Evolutionary conservation across 805 yeast genomes (phyloP), one percentile per base, ranked within the genome.

Genomic region (Sungouiozyma intestinalis): DNA sequence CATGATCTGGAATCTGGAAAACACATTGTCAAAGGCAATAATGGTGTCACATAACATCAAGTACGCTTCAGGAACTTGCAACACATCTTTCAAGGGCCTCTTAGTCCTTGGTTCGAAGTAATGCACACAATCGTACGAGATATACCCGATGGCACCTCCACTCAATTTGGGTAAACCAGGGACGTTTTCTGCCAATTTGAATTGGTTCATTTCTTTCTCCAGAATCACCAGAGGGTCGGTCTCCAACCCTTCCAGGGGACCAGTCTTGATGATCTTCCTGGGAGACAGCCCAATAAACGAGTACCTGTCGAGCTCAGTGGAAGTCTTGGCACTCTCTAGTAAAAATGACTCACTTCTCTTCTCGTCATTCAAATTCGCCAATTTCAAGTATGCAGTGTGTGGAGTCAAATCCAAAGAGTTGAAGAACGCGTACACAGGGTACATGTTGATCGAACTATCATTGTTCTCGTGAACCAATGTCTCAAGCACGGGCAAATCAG

Each of bases 121-220:
- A 60, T 86, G 84, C 56, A 92, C 83, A 68, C 99, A 92, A 63
- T 92, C 99, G 56, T 92, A 92, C 1, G 97, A 85, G 36, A 92
- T 79, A 59, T 87, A 92, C 2, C 99, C 99, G 42, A 90, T 74
- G 4, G 97, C 97, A 48, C 99, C 99, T 44, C 99, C 98, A 52
- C 88, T 80, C 44, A 87, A 67, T 48, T 73, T 76, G 13, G 95
- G 85, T 39, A 88, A 67, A 35, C 94, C 94, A 0, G 94, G 94
- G 40, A 85, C 66, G 35, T 62, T 61, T 51, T 75, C 78, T 1
- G 88, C 85, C 55, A 85, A 86, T 42, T 69, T 74, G 54, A 73
- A 75, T 34, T 69, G 62, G 8, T 67, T 62, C 66, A 92, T 69
- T 58, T 90, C 96, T 36, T 74, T 50, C 58, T 92, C 95, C 48